A percentile compares a stretch with the other conserved stretches of the same genome.
phyloP scores from a whole-genome alignment of 208 protist species.

The Acanthamoeba royreba region DNA sequence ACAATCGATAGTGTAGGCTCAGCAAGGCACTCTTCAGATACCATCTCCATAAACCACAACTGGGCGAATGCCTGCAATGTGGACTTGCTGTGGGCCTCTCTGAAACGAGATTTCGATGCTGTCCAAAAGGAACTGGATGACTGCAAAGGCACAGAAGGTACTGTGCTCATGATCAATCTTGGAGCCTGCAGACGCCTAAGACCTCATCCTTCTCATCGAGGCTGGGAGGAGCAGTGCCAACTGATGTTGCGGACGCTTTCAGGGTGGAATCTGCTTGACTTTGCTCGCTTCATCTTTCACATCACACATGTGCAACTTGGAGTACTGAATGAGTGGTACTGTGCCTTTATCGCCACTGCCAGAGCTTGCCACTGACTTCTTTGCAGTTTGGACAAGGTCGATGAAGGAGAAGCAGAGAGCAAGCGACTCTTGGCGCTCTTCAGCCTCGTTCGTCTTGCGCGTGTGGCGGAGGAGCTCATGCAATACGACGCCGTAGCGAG shows the following conservation, averaged over 20 bases:
- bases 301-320: neutral
- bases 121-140: slow-evolving; percentile 22
- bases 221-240: slow-evolving; percentile 40
- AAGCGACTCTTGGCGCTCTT: neutral
- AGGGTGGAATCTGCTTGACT: slow-evolving; percentile 1
- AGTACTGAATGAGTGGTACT: neutral
- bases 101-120: neutral
- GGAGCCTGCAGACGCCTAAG: neutral
- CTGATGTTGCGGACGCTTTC: neutral
- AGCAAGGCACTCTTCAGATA: neutral
- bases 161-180: neutral
- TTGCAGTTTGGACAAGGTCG: neutral
- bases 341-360: neutral
- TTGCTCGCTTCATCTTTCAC: neutral
- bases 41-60: slow-evolving; percentile 39
- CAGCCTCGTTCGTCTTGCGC: neutral
- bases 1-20: neutral
- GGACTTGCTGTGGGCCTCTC: neutral
- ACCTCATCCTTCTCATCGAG: neutral
- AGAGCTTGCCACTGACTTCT: neutral
- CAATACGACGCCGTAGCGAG: neutral
- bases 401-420: neutral
- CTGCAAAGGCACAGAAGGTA: slow-evolving; percentile 26
- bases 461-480: neutral
- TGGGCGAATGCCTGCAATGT: slow-evolving; percentile 42